phyloP scores from a whole-genome alignment of 2,329 filamentous ascomycete genomes.

The Penicillium sp. region DNA sequence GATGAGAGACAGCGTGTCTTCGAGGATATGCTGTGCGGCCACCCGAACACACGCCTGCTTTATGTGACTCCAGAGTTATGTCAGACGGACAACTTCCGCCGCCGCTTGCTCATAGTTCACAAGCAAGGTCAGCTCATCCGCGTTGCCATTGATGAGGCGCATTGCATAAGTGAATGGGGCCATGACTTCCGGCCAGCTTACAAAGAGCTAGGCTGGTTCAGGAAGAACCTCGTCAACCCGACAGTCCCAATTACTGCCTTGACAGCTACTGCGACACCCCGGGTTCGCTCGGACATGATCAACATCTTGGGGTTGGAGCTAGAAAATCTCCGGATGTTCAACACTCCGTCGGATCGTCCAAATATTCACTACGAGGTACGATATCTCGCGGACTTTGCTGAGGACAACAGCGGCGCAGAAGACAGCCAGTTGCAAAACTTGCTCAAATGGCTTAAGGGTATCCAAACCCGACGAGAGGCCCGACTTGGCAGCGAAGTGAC shows the following conservation, averaged over 20 bases:
- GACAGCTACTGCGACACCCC: conserved; percentile 83
- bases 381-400: conserved; percentile 47
- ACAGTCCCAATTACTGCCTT: conserved; percentile 88
- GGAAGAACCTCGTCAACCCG: conserved; percentile 64
- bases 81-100: conserved; percentile 72
- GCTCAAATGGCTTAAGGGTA: conserved; percentile 70
- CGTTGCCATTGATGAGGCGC: conserved; percentile 89
- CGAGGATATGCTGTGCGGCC: conserved; percentile 80
- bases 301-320: conserved; percentile 67
- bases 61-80: conserved; percentile 95
- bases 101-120: conserved; percentile 70
- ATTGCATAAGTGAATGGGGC: conserved; percentile 97
- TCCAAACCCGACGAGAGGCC: conserved; percentile 66
- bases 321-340: conserved; percentile 68
- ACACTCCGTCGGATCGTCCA: conserved; percentile 77
- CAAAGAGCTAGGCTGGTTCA: conserved; percentile 81
- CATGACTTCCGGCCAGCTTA: conserved; percentile 96
- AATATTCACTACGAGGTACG: conserved; percentile 91
- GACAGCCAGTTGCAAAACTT: conserved; percentile 77
- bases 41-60: conserved; percentile 77
- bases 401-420: conserved; percentile 32
- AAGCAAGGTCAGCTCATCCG: conserved; percentile 80
- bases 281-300: conserved; percentile 81
- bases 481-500: conserved; percentile 41
- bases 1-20: conserved; percentile 68